Evolutionary conservation across 306 rosid species (phyloP).

Genomic region (Rosa lucieae): DNA sequence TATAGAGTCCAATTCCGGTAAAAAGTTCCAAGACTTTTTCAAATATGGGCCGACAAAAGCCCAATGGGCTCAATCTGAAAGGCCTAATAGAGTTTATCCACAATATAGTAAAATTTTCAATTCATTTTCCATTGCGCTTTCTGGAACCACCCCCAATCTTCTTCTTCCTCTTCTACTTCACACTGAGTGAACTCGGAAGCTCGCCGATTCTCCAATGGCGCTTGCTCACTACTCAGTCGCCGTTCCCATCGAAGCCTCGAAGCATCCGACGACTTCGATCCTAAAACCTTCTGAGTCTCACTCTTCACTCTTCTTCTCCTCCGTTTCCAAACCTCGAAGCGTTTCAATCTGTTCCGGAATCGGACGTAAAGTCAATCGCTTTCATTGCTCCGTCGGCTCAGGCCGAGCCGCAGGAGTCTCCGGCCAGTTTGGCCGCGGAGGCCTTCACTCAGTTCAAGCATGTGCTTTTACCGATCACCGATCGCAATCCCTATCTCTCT

Average conservation of each 20-base stretch:
- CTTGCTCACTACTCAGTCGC: conserved; percentile 40
- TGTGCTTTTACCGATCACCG: conserved; percentile 80
- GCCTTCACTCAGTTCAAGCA: conserved; percentile 75
- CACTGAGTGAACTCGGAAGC: conserved; percentile 9
- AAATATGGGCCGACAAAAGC: background rate
- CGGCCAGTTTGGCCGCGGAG: conserved; percentile 48
- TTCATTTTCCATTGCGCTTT: conserved; percentile 4
- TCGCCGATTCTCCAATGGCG: conserved; percentile 47
- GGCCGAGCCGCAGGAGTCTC: conserved; percentile 61
- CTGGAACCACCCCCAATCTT: conserved; percentile 26
- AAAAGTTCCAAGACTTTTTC: background rate
- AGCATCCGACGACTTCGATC: conserved; percentile 25
- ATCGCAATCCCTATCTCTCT: conserved; percentile 79
- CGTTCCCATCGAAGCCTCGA: conserved; percentile 34
- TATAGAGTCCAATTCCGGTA: background rate
- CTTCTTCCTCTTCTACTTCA: background rate
- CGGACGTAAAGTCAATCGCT: conserved; percentile 32
- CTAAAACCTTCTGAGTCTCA: conserved; percentile 24
- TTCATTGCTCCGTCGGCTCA: conserved; percentile 32
- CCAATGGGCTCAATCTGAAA: background rate
- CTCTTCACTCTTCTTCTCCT: conserved; percentile 20
- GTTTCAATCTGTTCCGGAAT: conserved; percentile 33
- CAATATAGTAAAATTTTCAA: background rate
- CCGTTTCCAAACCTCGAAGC: conserved; percentile 30
- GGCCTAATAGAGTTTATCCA: background rate